Conservation (phyloP, 139 green algal species). For the Chara braunii region DNA sequence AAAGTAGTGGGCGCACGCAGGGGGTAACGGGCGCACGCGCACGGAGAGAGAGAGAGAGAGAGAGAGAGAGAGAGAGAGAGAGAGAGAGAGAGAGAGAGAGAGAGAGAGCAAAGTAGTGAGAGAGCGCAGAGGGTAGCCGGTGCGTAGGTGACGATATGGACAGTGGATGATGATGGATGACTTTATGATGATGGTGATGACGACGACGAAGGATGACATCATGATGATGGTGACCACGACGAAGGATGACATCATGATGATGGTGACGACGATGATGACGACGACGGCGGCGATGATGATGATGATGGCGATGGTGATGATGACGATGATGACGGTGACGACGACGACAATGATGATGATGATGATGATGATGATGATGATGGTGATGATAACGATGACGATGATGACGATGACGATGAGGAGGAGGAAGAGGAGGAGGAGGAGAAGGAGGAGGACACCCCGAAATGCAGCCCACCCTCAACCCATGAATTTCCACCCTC, state of each 20-base stretch:
- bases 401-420: not conserved
- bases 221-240: not conserved
- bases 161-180: not conserved
- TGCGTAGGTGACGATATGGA: not conserved
- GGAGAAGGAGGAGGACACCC: conserved; percentile 32
- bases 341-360: not conserved
- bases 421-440: not conserved
- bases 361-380: not conserved
- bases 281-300: not conserved
- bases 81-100: not conserved
- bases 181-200: not conserved
- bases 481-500: not conserved
- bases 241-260: not conserved
- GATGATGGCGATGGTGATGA: not conserved
- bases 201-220: not conserved
- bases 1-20: not conserved
- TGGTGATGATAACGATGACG: not conserved
- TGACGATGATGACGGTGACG: not conserved
- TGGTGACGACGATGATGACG: not conserved
- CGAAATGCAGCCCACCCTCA: too few species aligned
- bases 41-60: not conserved
- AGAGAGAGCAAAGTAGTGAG: conserved; percentile 2
- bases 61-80: not conserved
- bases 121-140: not conserved
- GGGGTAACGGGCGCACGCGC: not conserved